Conservation (phyloP, 371 early-diverging fungal genomes). For the Mucor saturninus region DNA sequence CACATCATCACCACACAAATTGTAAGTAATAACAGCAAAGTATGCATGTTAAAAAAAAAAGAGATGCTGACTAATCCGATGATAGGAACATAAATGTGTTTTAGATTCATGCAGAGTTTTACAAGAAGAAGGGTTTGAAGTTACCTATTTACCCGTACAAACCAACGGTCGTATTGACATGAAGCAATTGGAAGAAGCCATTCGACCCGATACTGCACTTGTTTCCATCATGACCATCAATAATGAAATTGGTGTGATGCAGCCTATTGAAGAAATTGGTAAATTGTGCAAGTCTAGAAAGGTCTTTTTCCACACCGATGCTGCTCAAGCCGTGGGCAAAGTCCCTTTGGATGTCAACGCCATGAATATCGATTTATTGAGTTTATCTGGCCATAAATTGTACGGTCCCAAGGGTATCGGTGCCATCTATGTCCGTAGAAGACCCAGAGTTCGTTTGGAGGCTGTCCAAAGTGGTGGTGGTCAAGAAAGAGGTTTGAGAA, state of each 20-base stretch:
- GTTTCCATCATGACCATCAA: slow-evolving; percentile 99
- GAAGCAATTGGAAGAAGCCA: slow-evolving; percentile 82
- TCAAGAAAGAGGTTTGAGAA: slow-evolving; percentile 98
- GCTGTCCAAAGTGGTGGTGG: slow-evolving; percentile 98
- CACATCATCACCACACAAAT: slow-evolving; percentile 99
- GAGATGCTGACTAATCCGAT: neutral
- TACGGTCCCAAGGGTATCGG: slow-evolving; percentile 99
- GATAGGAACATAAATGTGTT: slow-evolving; percentile 98
- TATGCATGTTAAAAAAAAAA: neutral
- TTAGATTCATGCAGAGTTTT: slow-evolving; percentile 98
- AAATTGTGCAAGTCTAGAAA: slow-evolving; percentile 85
- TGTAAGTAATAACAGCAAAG: slow-evolving; percentile 38
- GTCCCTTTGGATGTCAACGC: slow-evolving; percentile 95
- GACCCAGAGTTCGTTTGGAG: slow-evolving; percentile 95
- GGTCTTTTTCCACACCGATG: slow-evolving; percentile 98
- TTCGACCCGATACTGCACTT: slow-evolving; percentile 92
- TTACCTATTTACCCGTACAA: slow-evolving; percentile 97
- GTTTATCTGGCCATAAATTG: slow-evolving; percentile 98
- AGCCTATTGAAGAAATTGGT: slow-evolving; percentile 97
- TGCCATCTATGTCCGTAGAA: slow-evolving; percentile 95
- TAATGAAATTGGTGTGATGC: slow-evolving; percentile 99
- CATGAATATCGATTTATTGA: slow-evolving; percentile 97
- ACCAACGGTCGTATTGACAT: slow-evolving; percentile 85
- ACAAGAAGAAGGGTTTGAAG: slow-evolving; percentile 97
- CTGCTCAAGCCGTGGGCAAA: slow-evolving; percentile 99